These are phyloP conservation scores for Coelastrella sp. DNA, from an alignment of 139 green algal species.

Conservation along the genomic window DNA sequence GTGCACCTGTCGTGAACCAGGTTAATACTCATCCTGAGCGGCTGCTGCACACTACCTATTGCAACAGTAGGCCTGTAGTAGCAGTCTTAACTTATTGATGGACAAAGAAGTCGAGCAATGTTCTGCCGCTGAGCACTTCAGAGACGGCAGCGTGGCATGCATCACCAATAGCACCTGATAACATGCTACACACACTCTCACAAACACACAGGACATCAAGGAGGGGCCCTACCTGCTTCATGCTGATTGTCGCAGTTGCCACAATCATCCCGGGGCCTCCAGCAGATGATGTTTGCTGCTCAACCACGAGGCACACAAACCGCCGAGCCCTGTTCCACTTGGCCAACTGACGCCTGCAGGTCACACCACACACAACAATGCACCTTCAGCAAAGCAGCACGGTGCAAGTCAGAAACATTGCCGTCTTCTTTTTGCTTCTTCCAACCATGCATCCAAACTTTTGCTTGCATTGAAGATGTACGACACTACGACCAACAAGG, in stretches of 20 bases:
- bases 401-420: neutral
- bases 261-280: neutral
- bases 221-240: slow-evolving; percentile 15
- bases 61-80: too few species aligned
- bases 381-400: neutral
- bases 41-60: too few species aligned
- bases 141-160: slow-evolving; percentile 36
- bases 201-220: neutral
- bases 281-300: neutral
- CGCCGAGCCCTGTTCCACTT: neutral
- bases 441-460: neutral
- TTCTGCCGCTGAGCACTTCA: too few species aligned
- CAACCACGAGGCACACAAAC: slow-evolving; percentile 33
- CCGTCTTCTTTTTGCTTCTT: neutral
- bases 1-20: too few species aligned
- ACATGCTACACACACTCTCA: neutral
- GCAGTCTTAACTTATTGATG: too few species aligned
- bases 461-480: neutral
- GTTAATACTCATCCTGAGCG: too few species aligned
- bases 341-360: slow-evolving; percentile 35
- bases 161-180: neutral
- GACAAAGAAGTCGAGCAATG: too few species aligned
- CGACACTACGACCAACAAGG: neutral
- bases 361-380: neutral
- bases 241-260: slow-evolving; percentile 29